Conservation (phyloP, 164 flowering plant species). For the Magnolia sinica region DNA sequence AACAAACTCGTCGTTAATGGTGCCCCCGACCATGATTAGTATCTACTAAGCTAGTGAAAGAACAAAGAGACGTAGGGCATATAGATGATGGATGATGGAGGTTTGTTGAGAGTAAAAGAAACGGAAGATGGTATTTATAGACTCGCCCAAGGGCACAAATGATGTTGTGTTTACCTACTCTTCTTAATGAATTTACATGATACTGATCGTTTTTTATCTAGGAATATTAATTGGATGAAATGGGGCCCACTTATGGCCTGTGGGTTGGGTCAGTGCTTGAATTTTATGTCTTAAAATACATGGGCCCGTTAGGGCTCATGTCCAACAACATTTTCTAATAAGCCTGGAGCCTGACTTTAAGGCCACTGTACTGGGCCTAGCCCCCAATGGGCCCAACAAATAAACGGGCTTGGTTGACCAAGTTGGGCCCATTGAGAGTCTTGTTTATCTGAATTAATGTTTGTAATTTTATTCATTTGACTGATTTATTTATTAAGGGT, state of each 20-base stretch:
- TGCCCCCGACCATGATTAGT: constrained; percentile 2
- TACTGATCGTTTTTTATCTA: too few species aligned
- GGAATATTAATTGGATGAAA: not conserved
- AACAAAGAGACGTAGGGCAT: not conserved
- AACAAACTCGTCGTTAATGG: not conserved
- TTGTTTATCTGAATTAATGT: too few species aligned
- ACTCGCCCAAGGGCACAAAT: not conserved
- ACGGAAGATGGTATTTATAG: constrained; percentile 2
- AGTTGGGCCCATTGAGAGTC: too few species aligned
- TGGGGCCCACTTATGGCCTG: not conserved
- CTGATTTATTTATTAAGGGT: too few species aligned
- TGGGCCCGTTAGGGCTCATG: not conserved
- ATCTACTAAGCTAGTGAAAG: not conserved
- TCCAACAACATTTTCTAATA: too few species aligned
- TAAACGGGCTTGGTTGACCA: too few species aligned
- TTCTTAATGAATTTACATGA: not conserved
- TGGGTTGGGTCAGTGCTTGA: not conserved
- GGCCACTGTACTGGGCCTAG: too few species aligned
- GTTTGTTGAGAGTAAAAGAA: not conserved
- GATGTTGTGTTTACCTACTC: not conserved
- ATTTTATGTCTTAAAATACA: not conserved
- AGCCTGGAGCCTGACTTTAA: too few species aligned
- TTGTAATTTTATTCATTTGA: too few species aligned
- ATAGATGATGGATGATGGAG: not conserved
- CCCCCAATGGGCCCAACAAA: too few species aligned